Conservation (phyloP, 345 rosid genomes). For the Brassica incana region DNA sequence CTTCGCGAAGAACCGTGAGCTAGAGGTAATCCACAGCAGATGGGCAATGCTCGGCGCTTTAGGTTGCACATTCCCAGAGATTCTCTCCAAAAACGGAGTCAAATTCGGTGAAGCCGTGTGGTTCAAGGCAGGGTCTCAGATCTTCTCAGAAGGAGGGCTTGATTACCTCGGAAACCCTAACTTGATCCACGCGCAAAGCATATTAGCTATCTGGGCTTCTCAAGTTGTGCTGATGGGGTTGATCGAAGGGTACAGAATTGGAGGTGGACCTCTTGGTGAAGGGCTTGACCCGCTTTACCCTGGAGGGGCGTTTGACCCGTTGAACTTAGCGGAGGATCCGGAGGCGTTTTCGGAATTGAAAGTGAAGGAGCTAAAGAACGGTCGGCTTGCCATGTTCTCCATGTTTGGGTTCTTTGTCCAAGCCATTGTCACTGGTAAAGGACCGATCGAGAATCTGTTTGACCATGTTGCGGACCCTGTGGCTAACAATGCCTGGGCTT, state of each 20-base stretch:
- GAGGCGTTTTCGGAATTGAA: conserved; percentile 52
- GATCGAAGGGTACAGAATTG: conserved; percentile 53
- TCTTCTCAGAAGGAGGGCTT: conserved; percentile 50
- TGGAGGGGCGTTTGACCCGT: conserved; percentile 54
- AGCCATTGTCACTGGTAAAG: conserved; percentile 57
- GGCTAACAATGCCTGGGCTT: conserved; percentile 54
- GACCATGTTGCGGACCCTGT: conserved; percentile 51
- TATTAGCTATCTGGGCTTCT: conserved; percentile 49
- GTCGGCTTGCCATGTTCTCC: conserved; percentile 51
- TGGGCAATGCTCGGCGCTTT: conserved; percentile 54
- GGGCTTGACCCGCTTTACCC: conserved; percentile 53
- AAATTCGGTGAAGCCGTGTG: conserved; percentile 55
- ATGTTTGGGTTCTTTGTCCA: conserved; percentile 59
- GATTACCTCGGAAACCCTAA: conserved; percentile 51
- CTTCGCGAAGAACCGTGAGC: conserved; percentile 50
- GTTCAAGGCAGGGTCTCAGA: conserved; percentile 55
- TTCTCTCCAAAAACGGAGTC: conserved; percentile 51
- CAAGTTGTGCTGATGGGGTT: conserved; percentile 53
- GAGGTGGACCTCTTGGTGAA: conserved; percentile 55
- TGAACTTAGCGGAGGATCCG: conserved; percentile 52
- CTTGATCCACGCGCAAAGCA: conserved; percentile 54
- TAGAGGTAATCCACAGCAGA: conserved; percentile 54
- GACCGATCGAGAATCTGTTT: conserved; percentile 46
- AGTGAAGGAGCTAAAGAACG: conserved; percentile 52
- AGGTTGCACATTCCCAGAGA: conserved; percentile 55